A percentile compares a stretch with the other conserved stretches of the same genome.
Conservation (phyloP, 2,329 filamentous ascomycete species). For the Verticillium zaregamsianum region DNA sequence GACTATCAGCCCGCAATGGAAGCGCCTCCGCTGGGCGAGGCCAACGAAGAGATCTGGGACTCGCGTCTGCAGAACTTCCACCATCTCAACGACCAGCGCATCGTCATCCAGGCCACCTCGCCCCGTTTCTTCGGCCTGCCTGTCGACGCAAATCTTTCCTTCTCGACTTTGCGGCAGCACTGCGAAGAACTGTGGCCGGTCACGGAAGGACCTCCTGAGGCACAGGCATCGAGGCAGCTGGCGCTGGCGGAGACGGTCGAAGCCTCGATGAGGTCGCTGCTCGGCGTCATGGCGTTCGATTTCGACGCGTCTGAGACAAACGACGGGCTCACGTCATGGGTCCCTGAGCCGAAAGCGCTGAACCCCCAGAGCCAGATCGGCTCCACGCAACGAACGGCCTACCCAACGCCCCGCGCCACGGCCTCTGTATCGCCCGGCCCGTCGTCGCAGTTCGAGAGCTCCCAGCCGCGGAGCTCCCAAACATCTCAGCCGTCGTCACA, state of each 20-base stretch:
- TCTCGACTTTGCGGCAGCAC: neutral
- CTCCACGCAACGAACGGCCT: neutral
- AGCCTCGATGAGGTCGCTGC: slow-evolving; percentile 9
- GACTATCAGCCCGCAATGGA: slow-evolving; percentile 12
- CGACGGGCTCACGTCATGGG: slow-evolving; percentile 1
- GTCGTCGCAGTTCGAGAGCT: slow-evolving; percentile 1
- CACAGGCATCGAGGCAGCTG: slow-evolving; percentile 8
- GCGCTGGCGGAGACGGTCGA: slow-evolving; percentile 11
- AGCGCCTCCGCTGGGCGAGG: slow-evolving; percentile 7
- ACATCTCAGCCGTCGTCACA: neutral
- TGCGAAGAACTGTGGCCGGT: slow-evolving; percentile 7
- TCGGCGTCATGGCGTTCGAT: slow-evolving; percentile 10
- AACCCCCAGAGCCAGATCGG: neutral
- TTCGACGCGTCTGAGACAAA: neutral
- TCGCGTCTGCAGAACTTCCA: slow-evolving; percentile 8
- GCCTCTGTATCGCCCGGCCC: neutral
- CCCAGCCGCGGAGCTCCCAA: neutral
- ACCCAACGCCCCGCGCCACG: slow-evolving; percentile 8
- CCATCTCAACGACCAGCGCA: slow-evolving; percentile 2
- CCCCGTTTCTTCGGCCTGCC: slow-evolving; percentile 1
- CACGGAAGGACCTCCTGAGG: neutral
- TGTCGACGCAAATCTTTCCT: neutral
- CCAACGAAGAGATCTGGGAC: slow-evolving; percentile 9
- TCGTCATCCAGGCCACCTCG: slow-evolving; percentile 7
- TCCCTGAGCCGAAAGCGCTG: slow-evolving; percentile 1